A percentile compares a stretch with the other conserved stretches of the same genome.
Conservation (phyloP, 257 asterid species). For the Pogostemon cablin region DNA sequence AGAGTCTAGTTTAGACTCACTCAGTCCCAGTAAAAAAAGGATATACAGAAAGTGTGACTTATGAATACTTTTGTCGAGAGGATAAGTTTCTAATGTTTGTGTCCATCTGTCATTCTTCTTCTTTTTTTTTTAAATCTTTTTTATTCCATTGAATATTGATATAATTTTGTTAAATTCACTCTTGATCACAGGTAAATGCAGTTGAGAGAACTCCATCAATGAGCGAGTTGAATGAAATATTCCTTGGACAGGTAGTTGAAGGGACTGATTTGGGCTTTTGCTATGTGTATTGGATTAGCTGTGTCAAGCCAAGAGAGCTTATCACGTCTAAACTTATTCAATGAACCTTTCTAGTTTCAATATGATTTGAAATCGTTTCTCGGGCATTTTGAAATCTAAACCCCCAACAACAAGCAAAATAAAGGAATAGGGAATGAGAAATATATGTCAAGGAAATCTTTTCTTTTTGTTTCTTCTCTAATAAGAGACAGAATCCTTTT, state of each 20-base stretch:
- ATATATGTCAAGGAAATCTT: background rate
- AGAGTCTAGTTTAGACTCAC: slow-evolving; percentile 20
- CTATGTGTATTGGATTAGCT: slow-evolving; percentile 21
- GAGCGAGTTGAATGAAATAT: slow-evolving; percentile 98
- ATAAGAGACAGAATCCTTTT: background rate
- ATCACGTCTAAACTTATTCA: background rate
- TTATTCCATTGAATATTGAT: background rate
- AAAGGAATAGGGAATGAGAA: background rate
- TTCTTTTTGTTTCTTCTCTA: background rate
- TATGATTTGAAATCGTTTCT: background rate
- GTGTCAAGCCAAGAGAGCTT: slow-evolving; percentile 19
- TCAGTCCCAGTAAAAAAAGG: slow-evolving; percentile 1
- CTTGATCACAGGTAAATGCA: slow-evolving; percentile 77
- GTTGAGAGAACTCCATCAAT: slow-evolving; percentile 97
- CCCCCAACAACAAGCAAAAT: background rate
- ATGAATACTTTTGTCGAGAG: slow-evolving; percentile 16
- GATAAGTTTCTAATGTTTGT: slow-evolving; percentile 8
- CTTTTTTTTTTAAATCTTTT: no score
- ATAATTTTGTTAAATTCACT: slow-evolving; percentile 27
- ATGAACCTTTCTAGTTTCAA: background rate
- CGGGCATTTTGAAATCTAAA: no score
- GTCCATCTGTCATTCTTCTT: background rate
- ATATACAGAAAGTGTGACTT: background rate
- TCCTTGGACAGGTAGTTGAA: slow-evolving; percentile 84
- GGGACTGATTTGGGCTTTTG: slow-evolving; percentile 36